Base-by-base conservation (phyloP, 306 rosid genomes). In the Vachellia pachyceras region DNA sequence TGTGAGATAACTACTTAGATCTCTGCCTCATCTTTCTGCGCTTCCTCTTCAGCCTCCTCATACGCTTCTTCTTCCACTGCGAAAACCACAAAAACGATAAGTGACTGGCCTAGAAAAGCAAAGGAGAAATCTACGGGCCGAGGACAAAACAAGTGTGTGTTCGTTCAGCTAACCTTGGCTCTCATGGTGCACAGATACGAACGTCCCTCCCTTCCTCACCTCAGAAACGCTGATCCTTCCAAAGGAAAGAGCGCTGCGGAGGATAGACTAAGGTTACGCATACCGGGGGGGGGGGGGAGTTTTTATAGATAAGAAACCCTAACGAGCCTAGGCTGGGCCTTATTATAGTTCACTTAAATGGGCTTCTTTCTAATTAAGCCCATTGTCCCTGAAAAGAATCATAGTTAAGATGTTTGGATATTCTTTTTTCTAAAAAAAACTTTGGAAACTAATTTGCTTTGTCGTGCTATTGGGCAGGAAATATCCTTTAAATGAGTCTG, bases 11-110 rank as follows among this genome's bases (percentile, higher is more conserved):
- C 92, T 92, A 92, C 90, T 92, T 92, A 74, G 97, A 92, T 89
- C 97, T 86, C 87, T 92, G 97, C 45, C 97, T 92, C 97, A 92
- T 92, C 95, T 92, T 92, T 88, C 97, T 88, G 88, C 97, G 97
- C 91, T 92, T 91, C 90, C 97, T 92, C 95, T 92, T 92, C 87
- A 92, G 33, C 72, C 95, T 88, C 89, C 97, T 92, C 97, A 91
- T 92, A 41, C 97, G 90, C 97, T 92, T 92, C 95, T 92, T 92
- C 95, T 92, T 92, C 97, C 97, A 92, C 97, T 91, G 82, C 18
- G 23, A 55, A 29, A 70, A 47, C 33, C 23, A 57, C 7, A 7
- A 3, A n/a, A n/a, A 0, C 13, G 42, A 45, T 77, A 65, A 52
- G 40, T 67, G 3, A 25, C 33, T 11, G 47, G 5, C 11, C 4